Evolutionary conservation across 2,329 filamentous ascomycete genomes (phyloP).

Genomic region (Sphaerulina populicola): DNA sequence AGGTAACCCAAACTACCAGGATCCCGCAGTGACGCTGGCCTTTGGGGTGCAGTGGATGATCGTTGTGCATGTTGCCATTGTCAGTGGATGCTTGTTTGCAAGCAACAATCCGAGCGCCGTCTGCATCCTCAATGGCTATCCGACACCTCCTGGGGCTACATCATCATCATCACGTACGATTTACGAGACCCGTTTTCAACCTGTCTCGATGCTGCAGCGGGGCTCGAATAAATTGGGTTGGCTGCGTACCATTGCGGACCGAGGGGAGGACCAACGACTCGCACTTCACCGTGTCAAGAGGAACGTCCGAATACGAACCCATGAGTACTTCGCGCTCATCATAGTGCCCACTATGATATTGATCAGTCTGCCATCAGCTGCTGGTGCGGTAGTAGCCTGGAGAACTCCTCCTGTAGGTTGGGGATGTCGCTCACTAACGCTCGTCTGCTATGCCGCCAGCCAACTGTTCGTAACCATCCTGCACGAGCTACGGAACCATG

Average conservation of each 20-base stretch:
- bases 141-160: neutral
- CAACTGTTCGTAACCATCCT: slow-evolving; percentile 3
- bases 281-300: neutral
- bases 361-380: slow-evolving; percentile 4
- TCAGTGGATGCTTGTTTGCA: slow-evolving; percentile 5
- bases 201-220: slow-evolving; percentile 5
- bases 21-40: slow-evolving; percentile 4
- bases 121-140: neutral
- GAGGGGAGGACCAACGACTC: neutral
- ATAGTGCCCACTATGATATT: slow-evolving; percentile 3
- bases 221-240: slow-evolving; percentile 2
- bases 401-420: slow-evolving; percentile 7
- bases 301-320: neutral
- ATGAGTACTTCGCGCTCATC: neutral
- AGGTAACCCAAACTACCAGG: neutral
- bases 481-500: neutral
- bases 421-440: slow-evolving; percentile 7
- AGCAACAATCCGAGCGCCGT: slow-evolving; percentile 7
- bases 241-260: neutral
- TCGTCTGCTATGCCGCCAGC: slow-evolving; percentile 6
- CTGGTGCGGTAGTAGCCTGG: slow-evolving; percentile 6
- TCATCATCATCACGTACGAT: neutral
- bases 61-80: slow-evolving; percentile 7
- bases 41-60: slow-evolving; percentile 10
- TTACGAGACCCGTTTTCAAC: slow-evolving; percentile 4